These are phyloP conservation scores for Dothideomycetes sp. DNA, from an alignment of 2,329 filamentous ascomycete genomes.

Conservation along the genomic window DNA sequence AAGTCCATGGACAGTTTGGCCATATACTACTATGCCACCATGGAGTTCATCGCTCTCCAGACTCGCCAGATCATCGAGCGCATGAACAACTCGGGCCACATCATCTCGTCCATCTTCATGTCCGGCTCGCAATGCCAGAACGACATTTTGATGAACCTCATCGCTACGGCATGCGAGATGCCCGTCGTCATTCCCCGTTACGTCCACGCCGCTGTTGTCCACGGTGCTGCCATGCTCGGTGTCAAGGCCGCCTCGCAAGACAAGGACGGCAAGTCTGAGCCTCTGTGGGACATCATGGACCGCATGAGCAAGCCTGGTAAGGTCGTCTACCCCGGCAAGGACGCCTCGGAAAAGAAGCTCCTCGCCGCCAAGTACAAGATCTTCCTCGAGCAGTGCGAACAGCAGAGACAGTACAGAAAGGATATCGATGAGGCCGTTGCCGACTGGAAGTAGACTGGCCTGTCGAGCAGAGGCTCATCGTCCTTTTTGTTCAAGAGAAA, in stretches of 20 bases:
- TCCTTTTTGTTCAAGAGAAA: too few species aligned
- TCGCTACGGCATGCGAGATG: conserved; percentile 84
- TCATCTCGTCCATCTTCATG: conserved; percentile 94
- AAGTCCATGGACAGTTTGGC: conserved; percentile 79
- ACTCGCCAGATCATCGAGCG: conserved; percentile 89
- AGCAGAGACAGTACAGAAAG: conserved; percentile 71
- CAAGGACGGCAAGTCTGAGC: conserved; percentile 66
- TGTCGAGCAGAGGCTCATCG: too few species aligned
- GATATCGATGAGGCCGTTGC: conserved; percentile 54
- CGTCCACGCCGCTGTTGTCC: conserved; percentile 88
- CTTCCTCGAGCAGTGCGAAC: conserved; percentile 85
- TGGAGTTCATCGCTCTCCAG: conserved; percentile 97
- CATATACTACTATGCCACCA: conserved; percentile 85
- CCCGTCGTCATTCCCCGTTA: conserved; percentile 90
- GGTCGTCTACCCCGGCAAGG: conserved; percentile 62
- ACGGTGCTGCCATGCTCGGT: conserved; percentile 96
- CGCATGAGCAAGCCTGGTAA: conserved; percentile 90
- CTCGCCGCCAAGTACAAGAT: conserved; percentile 85
- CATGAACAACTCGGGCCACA: conserved; percentile 86
- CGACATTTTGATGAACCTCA: conserved; percentile 76
- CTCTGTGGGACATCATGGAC: conserved; percentile 95
- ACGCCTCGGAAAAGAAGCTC: conserved; percentile 65
- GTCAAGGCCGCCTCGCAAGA: conserved; percentile 89
- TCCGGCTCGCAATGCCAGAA: conserved; percentile 97
- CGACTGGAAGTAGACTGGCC: conserved; percentile 20